phyloP scores from a whole-genome alignment of 2,329 filamentous ascomycete genomes.

The Talaromyces sp. region DNA sequence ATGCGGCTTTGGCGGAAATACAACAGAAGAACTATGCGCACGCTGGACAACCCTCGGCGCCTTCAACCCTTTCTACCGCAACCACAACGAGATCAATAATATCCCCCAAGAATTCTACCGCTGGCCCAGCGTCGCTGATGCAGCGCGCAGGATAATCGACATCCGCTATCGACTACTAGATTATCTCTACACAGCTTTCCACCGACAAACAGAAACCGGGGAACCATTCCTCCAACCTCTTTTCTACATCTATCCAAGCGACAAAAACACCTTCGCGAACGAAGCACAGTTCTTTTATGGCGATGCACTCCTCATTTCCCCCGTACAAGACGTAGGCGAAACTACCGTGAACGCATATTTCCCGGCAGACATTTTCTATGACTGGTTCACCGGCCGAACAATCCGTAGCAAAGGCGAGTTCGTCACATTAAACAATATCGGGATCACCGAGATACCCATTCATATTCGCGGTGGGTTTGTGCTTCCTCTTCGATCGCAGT shows the following conservation, averaged over 20 bases:
- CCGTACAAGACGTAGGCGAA: constrained; percentile 56
- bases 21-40: constrained; percentile 69
- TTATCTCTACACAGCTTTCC: constrained; percentile 75
- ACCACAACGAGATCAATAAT: constrained; percentile 63
- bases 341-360: constrained; percentile 60
- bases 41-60: constrained; percentile 76
- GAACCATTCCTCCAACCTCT: constrained; percentile 69
- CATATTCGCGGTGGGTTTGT: constrained; percentile 65
- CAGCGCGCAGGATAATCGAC: constrained; percentile 69
- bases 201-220: constrained; percentile 62
- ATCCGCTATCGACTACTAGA: constrained; percentile 77
- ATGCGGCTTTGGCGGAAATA: constrained; percentile 72
- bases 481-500: constrained; percentile 57
- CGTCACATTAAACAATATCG: constrained; percentile 50
- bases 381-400: constrained; percentile 58
- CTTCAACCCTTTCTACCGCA: constrained; percentile 75
- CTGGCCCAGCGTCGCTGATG: constrained; percentile 65
- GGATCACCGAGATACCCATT: constrained; percentile 60
- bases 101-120: constrained; percentile 73
- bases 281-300: constrained; percentile 64
- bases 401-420: constrained; percentile 51
- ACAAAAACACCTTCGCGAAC: constrained; percentile 55
- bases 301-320: constrained; percentile 58
- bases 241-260: constrained; percentile 70
- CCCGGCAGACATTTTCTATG: constrained; percentile 62